A percentile compares a stretch with the other conserved stretches of the same genome.
Conservation (phyloP, 1,139 yeast genomes). For the Pichia sp. region DNA sequence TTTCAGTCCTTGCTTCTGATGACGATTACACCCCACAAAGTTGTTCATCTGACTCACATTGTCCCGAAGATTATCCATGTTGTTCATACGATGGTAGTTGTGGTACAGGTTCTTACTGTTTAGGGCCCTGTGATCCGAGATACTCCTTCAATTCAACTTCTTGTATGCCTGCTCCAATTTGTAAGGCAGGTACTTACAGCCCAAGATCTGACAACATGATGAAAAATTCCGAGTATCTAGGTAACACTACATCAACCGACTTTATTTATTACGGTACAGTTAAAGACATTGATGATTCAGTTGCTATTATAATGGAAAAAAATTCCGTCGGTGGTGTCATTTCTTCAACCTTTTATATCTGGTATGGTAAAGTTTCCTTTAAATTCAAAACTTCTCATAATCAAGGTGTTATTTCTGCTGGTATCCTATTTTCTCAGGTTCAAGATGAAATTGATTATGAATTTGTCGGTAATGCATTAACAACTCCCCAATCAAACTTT, state of each 20-base stretch:
- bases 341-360: slow-evolving; percentile 70
- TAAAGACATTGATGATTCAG: slow-evolving; percentile 44
- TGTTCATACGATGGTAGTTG: slow-evolving; percentile 82
- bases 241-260: slow-evolving; percentile 59
- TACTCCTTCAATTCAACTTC: slow-evolving; percentile 54
- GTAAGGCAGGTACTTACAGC: slow-evolving; percentile 25
- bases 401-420: slow-evolving; percentile 80
- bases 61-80: slow-evolving; percentile 72
- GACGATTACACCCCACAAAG: slow-evolving; percentile 17
- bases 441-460: slow-evolving; percentile 84
- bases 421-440: slow-evolving; percentile 75
- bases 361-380: slow-evolving; percentile 81
- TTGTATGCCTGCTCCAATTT: slow-evolving; percentile 55
- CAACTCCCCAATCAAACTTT: slow-evolving; percentile 65
- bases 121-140: slow-evolving; percentile 76
- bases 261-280: slow-evolving; percentile 75
- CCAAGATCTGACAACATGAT: slow-evolving; percentile 34
- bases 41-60: slow-evolving; percentile 46
- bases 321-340: slow-evolving; percentile 73
- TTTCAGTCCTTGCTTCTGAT: not conserved
- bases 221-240: slow-evolving; percentile 48
- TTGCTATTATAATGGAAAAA: slow-evolving; percentile 72
- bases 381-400: slow-evolving; percentile 67
- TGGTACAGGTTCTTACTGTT: slow-evolving; percentile 74
- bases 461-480: slow-evolving; percentile 68